Base-by-base conservation (phyloP, 768 basidiomycete species). In the Austroboletus festivus region DNA sequence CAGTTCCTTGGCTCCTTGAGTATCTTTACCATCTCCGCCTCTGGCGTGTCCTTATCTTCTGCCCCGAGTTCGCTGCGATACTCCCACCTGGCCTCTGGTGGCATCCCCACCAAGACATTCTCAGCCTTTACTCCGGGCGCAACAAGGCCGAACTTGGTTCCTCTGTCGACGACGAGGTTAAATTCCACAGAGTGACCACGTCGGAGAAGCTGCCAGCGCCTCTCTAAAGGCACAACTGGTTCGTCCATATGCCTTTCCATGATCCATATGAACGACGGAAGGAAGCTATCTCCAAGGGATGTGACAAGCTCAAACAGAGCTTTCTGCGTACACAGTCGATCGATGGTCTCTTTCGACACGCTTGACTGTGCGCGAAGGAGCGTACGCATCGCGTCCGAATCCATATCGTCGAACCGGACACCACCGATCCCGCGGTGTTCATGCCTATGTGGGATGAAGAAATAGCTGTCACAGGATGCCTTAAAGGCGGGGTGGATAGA, bases 81-180 rank as follows among this genome's bases (percentile, higher is more conserved):
- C 63, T 86, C 85, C 83, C 83, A 86, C 46, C 83, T 65, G 26
- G 82, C 81, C 13, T 75, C 78, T 57, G 83, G 77, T 1, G 85
- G 85, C 53, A 87, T 66, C 54, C 76, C 78, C 72, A 84, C 79
- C 44, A 85, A 65, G 44, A 86, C 80, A 56, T 80, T 83, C 68
- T 87, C 84, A 11, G 80, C 74, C 24, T 78, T 67, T 28, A 82
- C 72, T 9, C 81, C 80, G 4, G 82, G 84, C 15, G 80, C 79
- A 50, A 68, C 69, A 42, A 86, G 68, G 10, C 81, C 82, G 52
- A 83, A 85, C 62, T 81, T 83, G 16, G 84, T 85, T 5, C 83
- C 85, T 34, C 85, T 71, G 59, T 85, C 83, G 58, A 79, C 73
- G n/a, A 83, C 76, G 47, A 86, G 69, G 63, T 81, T 85, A 67